These are phyloP conservation scores for Leccinum aurantiacum DNA, from an alignment of 768 basidiomycete species.

Conservation along the genomic window DNA sequence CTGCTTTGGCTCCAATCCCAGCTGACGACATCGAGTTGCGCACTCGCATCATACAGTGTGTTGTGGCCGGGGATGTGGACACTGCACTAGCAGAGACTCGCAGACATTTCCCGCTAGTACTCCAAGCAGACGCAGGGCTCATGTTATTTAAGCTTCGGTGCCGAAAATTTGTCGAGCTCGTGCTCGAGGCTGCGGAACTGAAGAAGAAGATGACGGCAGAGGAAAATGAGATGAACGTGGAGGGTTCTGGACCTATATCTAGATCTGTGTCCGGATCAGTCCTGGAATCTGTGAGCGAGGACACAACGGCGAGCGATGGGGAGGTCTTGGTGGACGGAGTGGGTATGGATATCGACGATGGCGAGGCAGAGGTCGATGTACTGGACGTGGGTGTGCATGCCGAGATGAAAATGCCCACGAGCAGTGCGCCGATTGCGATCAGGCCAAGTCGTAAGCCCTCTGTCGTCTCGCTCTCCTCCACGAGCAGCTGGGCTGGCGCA, in stretches of 20 bases:
- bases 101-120: conserved; percentile 58
- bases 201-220: conserved; percentile 58
- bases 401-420: conserved; percentile 12
- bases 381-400: conserved; percentile 12
- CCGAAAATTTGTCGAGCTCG: conserved; percentile 82
- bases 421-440: conserved; percentile 30
- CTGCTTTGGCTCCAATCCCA: conserved; percentile 21
- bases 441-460: conserved; percentile 32
- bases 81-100: conserved; percentile 57
- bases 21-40: conserved; percentile 63
- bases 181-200: conserved; percentile 67
- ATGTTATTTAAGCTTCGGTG: conserved; percentile 82
- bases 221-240: conserved; percentile 34
- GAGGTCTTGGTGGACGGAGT: conserved; percentile 44
- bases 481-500: conserved; percentile 24
- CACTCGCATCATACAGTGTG: conserved; percentile 67
- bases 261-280: conserved; percentile 27
- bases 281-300: conserved; percentile 35
- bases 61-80: conserved; percentile 71
- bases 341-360: conserved; percentile 57
- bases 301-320: conserved; percentile 38
- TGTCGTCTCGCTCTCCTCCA: conserved; percentile 28
- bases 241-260: conserved; percentile 24
- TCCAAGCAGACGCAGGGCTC: conserved; percentile 65
- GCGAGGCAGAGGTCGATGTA: conserved; percentile 33